Conservation (phyloP, 2,329 filamentous ascomycete genomes). For the Colletotrichum australisinense region DNA sequence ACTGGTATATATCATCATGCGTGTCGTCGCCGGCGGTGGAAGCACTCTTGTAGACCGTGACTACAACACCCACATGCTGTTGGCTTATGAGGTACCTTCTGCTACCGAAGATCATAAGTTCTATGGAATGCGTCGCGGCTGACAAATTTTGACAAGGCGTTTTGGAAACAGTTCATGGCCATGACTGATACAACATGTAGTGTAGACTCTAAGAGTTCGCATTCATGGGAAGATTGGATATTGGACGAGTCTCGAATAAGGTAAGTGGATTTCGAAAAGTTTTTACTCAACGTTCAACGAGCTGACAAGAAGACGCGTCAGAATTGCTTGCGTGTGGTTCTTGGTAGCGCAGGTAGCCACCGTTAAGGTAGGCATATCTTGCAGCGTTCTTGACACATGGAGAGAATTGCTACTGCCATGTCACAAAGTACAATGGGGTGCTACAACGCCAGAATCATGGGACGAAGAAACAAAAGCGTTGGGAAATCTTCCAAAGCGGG, state of each 20-base stretch:
- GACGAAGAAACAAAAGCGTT: slow-evolving; percentile 7
- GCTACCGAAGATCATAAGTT: neutral
- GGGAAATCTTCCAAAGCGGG: neutral
- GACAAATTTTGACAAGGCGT: neutral
- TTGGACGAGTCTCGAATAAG: slow-evolving; percentile 20
- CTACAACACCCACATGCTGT: slow-evolving; percentile 20
- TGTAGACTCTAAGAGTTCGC: neutral
- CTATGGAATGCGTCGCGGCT: no score
- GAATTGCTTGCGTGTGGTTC: slow-evolving; percentile 22
- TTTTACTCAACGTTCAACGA: no score
- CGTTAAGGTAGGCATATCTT: slow-evolving; percentile 4
- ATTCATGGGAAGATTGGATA: slow-evolving; percentile 26
- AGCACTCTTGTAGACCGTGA: neutral
- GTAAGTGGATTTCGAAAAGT: neutral
- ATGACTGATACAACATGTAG: neutral
- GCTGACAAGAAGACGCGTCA: neutral
- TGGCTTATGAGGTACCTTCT: slow-evolving; percentile 16
- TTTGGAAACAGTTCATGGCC: slow-evolving; percentile 11
- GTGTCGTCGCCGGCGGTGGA: slow-evolving; percentile 16
- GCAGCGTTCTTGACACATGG: slow-evolving; percentile 20
- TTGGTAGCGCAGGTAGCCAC: slow-evolving; percentile 22
- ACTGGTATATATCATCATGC: slow-evolving; percentile 32
- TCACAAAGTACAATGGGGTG: slow-evolving; percentile 17
- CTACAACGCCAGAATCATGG: slow-evolving; percentile 15
- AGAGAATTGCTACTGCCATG: slow-evolving; percentile 12